These are phyloP conservation scores for Gaertneriomyces sp. DNA, from an alignment of 192 early-diverging fungal species.

Conservation along the genomic window DNA sequence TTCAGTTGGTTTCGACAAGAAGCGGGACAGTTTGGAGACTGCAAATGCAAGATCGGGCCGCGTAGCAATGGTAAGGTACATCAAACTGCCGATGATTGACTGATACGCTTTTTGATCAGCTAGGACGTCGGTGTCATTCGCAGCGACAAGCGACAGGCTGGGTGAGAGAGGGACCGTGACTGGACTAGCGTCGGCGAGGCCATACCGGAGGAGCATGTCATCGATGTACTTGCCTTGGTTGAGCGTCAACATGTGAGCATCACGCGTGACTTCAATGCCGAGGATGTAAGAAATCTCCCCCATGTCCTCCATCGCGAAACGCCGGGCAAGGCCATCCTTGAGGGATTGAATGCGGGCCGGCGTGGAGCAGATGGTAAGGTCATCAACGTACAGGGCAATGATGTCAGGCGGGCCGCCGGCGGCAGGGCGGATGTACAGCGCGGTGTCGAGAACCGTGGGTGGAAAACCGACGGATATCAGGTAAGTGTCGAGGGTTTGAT, in stretches of 20 bases:
- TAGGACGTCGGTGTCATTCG: background rate
- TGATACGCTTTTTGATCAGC: background rate
- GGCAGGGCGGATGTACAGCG: no score
- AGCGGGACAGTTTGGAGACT: background rate
- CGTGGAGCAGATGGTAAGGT: background rate
- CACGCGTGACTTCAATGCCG: background rate
- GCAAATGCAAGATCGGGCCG: conserved; percentile 5
- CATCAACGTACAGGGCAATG: background rate
- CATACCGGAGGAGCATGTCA: background rate
- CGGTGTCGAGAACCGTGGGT: no score
- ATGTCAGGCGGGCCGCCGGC: background rate
- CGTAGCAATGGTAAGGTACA: background rate
- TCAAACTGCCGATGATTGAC: background rate
- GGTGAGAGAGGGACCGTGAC: background rate
- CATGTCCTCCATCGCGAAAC: background rate
- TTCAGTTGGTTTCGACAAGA: background rate
- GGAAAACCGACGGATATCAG: conserved; percentile 5
- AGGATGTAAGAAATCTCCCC: background rate
- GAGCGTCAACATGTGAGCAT: background rate
- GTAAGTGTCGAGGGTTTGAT: conserved; percentile 5
- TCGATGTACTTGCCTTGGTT: background rate
- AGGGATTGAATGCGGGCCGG: background rate
- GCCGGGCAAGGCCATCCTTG: background rate
- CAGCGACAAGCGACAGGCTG: background rate
- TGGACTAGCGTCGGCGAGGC: background rate